Base-by-base conservation (phyloP, 345 rosid species). In the Sonneratia caseolaris region DNA sequence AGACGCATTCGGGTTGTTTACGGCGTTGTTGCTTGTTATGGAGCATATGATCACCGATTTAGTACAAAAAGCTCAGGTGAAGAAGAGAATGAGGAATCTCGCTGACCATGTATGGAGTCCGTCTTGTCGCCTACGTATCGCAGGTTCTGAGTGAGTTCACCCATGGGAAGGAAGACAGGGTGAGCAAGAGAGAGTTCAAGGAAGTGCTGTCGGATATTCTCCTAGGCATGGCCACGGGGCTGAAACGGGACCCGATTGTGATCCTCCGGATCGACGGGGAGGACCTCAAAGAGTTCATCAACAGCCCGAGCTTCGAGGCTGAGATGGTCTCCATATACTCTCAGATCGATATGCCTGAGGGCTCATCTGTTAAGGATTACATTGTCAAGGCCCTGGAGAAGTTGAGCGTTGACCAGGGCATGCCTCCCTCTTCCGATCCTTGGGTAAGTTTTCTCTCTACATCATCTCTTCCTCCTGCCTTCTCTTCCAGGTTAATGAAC, bases 231-330 rank as follows among this genome's bases (percentile, higher is more conserved):
- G 99, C 99, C 21, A 89, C 93, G 37, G 97, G 99, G 68, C 80
- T 92, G 83, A 91, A 96, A 81, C 86, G 99, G 65, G 99, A 96
- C 76, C 98, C 98, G 37, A 84, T 96, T 48, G 89, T 91, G 64
- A 92, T 96, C 76, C 97, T 92, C 62, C 94, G 97, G 59, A 92
- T 96, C 56, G 96, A 96, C 69, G 98, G 99, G 59, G 97, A 92
- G 81, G 99, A 96, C 83, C 93, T 96, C 9, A 66, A 65, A 8
- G 99, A 92, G 82, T 92, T 96, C 81, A 77, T 92, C 71, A 75
- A 83, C 27, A 81, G 91, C 48, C 84, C 93, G 5, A 71, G 76
- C 73, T 96, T 84, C 75, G 98, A 96, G 76, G 27, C 85, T 0
- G 97, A 92, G 75, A 81, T 89, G 73, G 68, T 77, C 42, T 82